Base-by-base conservation (phyloP, 768 basidiomycete genomes). In the Mycena capillaripes region DNA sequence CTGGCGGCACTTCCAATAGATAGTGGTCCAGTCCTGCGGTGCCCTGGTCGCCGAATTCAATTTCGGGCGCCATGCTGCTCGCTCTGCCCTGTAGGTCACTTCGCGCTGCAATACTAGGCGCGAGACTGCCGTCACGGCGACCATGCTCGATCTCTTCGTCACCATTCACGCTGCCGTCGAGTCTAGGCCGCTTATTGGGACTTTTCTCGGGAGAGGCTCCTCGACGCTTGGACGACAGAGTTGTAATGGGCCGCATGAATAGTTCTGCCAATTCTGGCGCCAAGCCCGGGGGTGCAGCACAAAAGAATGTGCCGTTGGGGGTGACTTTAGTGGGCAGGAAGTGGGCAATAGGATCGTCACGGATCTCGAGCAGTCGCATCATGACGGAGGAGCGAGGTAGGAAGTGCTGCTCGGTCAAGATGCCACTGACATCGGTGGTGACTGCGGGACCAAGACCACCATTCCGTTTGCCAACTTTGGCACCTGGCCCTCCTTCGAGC, bases 241-340 rank as follows among this genome's bases (percentile, higher is more conserved):
- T 81, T n/a, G 83, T 82, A 42, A 92, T 74, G 12, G 96, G 95
- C 48, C 94, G 93, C 84, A 93, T 87, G 83, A 98, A 99, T 65
- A 99, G 83, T 63, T 93, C 90, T 2, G 89, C 88, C 25, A 99
- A 85, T 80, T 97, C 95, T 0, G 93, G 92, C 0, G 91, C 90
- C 58, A 97, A 81, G 11, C 95, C 95, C 16, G 94, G 93, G 14
- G 97, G 97, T 0, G 93, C 96, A 53, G 92, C 93, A 76, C 89
- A 94, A 82, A 97, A 92, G 78, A 92, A 93, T 3, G 87, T 89
- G 30, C 92, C 92, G n/a, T 90, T 87, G 19, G 89, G 86, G 2
- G 91, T 93, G n/a, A 86, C 84, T 74, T 91, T 91, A 3, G 92
- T 94, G 12, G 97, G 96, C 56, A 98, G 83, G 84, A 96, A 98